A percentile compares a stretch with the other conserved stretches of the same genome.
Evolutionary conservation across 176 grass and related monocot genomes (phyloP).

Genomic region (Cenchrus americanus): DNA sequence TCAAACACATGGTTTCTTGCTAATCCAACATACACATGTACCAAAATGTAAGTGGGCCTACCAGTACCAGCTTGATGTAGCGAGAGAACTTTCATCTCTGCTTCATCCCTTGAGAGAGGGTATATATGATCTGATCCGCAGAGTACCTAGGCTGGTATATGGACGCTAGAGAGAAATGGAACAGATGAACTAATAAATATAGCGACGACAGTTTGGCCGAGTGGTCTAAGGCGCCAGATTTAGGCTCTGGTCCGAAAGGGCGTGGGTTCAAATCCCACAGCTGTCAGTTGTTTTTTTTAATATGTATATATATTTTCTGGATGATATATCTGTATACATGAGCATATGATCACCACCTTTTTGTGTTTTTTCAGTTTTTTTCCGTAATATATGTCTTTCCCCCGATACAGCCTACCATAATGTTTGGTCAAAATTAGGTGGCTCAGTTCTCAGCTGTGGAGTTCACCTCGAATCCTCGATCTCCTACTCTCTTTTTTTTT

Average conservation of each 20-base stretch:
- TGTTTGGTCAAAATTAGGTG: too few relatives aligned
- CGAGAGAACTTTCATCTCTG: constrained; percentile 59
- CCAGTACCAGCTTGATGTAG: constrained; percentile 63
- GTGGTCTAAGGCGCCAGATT: constrained; percentile 99
- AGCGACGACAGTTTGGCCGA: constrained; percentile 41
- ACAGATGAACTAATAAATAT: too few relatives aligned
- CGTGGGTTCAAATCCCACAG: constrained; percentile 99
- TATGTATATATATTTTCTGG: too few relatives aligned
- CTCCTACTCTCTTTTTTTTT: too few relatives aligned
- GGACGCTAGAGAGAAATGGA: constrained; percentile 94
- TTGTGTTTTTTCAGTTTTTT: too few relatives aligned
- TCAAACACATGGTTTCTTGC: constrained; percentile 13
- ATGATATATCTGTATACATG: too few relatives aligned
- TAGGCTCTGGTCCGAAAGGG: constrained; percentile 99
- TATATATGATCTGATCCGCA: constrained; percentile 96
- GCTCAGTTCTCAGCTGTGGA: too few relatives aligned
- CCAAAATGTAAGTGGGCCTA: neutral
- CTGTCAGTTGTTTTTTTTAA: too few relatives aligned
- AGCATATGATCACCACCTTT: too few relatives aligned
- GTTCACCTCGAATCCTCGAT: too few relatives aligned
- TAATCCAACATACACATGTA: constrained; percentile 17
- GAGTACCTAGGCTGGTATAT: constrained; percentile 95
- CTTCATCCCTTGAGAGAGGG: constrained; percentile 84
- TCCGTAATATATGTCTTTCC: too few relatives aligned
- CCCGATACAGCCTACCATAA: too few relatives aligned